Conservation (phyloP, 192 early-diverging fungal genomes). For the Dimargaris xerosporica region DNA sequence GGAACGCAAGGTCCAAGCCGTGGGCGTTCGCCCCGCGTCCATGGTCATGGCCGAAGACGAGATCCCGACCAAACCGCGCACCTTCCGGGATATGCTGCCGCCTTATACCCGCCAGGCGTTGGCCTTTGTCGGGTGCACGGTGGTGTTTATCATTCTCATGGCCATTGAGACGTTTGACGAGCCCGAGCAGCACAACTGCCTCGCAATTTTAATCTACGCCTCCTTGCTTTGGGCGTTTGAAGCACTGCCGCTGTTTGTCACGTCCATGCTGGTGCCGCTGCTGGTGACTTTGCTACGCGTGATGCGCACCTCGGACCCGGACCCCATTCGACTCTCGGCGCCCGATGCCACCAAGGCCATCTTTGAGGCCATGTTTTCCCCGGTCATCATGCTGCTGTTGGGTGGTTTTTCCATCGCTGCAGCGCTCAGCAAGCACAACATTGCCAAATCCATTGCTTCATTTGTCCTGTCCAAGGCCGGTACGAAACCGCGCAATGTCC, state of each 20-base stretch:
- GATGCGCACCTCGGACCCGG: constrained; percentile 46
- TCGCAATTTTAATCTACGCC: constrained; percentile 82
- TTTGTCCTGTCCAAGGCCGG: constrained; percentile 81
- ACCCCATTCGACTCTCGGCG: constrained; percentile 44
- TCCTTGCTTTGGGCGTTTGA: constrained; percentile 88
- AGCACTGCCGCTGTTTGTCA: constrained; percentile 84
- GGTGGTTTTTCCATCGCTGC: constrained; percentile 90
- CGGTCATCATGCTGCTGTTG: constrained; percentile 89
- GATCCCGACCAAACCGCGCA: too few species aligned
- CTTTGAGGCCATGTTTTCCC: constrained; percentile 87
- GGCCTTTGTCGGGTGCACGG: constrained; percentile 31
- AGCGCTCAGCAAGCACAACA: constrained; percentile 87
- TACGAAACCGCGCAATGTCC: constrained; percentile 62
- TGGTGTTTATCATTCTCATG: constrained; percentile 42
- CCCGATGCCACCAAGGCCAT: constrained; percentile 67
- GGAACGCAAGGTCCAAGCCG: constrained; percentile 62
- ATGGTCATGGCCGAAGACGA: constrained; percentile 24
- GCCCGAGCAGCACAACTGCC: constrained; percentile 72
- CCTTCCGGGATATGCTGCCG: background rate
- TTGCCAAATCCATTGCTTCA: constrained; percentile 81
- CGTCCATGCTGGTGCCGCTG: constrained; percentile 74
- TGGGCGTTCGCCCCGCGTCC: constrained; percentile 46
- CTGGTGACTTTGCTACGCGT: constrained; percentile 73
- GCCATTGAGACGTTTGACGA: constrained; percentile 43
- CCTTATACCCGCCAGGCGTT: constrained; percentile 21